Evolutionary conservation across 176 grass and related monocot genomes (phyloP).

Genomic region (Carex parvula): DNA sequence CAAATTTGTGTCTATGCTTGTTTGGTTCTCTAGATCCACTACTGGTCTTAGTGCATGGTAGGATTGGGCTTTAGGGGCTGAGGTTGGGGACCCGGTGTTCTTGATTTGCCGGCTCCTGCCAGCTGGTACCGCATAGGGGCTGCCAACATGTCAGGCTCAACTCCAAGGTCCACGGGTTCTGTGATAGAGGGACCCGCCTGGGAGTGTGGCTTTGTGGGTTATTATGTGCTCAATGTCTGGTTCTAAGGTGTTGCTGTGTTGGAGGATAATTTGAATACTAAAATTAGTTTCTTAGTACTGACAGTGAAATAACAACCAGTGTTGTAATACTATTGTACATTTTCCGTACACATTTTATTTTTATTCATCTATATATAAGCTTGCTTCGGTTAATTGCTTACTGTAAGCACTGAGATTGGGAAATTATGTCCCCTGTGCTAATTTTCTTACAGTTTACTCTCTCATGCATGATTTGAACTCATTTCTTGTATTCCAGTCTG

Average conservation of each 20-base stretch:
- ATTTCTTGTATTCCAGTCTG: not conserved
- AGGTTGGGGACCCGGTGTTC: conserved; percentile 69
- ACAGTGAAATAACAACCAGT: not conserved
- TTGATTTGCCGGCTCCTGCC: conserved; percentile 59
- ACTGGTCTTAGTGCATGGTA: not conserved
- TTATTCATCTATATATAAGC: not conserved
- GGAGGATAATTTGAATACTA: not conserved
- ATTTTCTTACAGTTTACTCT: not conserved
- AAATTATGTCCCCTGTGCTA: not conserved
- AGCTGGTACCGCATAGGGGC: conserved; percentile 51
- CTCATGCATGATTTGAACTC: not conserved
- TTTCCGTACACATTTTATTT: not conserved
- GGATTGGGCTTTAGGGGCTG: conserved; percentile 48
- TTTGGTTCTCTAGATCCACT: too few relatives aligned
- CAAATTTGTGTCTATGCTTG: too few relatives aligned
- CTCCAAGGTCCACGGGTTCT: conserved; percentile 60
- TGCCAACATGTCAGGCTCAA: conserved; percentile 36
- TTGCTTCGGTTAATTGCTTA: not conserved
- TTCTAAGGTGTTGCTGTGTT: conserved; percentile 40
- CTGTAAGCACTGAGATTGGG: not conserved
- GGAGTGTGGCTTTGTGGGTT: conserved; percentile 72
- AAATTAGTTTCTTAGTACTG: not conserved
- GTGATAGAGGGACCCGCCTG: conserved; percentile 41
- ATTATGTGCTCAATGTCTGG: conserved; percentile 73
- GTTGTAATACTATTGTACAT: not conserved